phyloP scores from a whole-genome alignment of 371 early-diverging fungal genomes.

The Apophysomyces sp. region DNA sequence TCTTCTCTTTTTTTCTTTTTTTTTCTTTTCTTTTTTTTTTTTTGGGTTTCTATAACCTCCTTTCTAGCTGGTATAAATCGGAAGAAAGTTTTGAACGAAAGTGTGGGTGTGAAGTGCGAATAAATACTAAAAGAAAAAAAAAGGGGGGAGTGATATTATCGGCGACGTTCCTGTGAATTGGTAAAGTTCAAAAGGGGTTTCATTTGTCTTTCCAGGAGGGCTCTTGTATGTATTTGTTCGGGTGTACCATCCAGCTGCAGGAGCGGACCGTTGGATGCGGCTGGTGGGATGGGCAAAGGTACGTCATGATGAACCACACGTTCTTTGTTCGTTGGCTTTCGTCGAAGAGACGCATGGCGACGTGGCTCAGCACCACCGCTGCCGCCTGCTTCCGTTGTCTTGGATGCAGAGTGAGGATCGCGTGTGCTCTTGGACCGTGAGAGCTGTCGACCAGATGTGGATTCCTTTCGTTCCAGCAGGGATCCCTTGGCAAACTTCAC shows the following conservation, averaged over 20 bases:
- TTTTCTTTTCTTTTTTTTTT: not conserved
- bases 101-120: not conserved
- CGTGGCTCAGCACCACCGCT: not conserved
- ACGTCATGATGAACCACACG: slow-evolving; percentile 10
- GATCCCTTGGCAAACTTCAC: slow-evolving; percentile 44
- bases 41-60: slow-evolving; percentile 7
- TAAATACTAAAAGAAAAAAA: not conserved
- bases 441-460: slow-evolving; percentile 5
- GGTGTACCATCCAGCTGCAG: slow-evolving; percentile 35
- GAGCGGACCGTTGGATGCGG: slow-evolving; percentile 20
- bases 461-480: slow-evolving; percentile 29
- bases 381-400: not conserved
- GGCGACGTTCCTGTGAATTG: slow-evolving; percentile 4
- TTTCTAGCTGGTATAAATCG: slow-evolving; percentile 12
- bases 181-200: slow-evolving; percentile 47
- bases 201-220: slow-evolving; percentile 38
- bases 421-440: slow-evolving; percentile 39
- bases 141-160: not conserved
- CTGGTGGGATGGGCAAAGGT: slow-evolving; percentile 28
- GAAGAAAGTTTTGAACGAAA: not conserved
- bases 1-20: slow-evolving; percentile 6
- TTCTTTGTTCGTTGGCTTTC: slow-evolving; percentile 29
- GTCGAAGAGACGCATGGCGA: slow-evolving; percentile 31
- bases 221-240: slow-evolving; percentile 40
- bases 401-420: slow-evolving; percentile 11